Evolutionary conservation across 768 basidiomycete species (phyloP).

Genomic region (Calvatia gigantea): DNA sequence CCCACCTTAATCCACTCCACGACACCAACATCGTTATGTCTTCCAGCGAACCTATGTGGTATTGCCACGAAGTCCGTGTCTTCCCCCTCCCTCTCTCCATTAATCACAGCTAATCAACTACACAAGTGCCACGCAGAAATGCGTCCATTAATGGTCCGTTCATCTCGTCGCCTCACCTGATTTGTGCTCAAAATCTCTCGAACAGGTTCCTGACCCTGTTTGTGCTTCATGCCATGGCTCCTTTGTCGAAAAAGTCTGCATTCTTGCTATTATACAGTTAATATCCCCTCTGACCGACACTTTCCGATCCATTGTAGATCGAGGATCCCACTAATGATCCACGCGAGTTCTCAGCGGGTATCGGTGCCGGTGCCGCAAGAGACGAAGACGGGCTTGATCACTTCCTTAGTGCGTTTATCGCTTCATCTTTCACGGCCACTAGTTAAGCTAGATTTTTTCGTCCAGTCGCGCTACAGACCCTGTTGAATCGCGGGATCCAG

Average conservation of each 20-base stretch:
- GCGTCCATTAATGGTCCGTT: conserved; percentile 77
- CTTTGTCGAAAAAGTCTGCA: conserved; percentile 75
- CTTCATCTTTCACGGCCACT: conserved; percentile 2
- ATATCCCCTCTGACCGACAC: conserved; percentile 12
- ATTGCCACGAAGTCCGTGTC: conserved; percentile 61
- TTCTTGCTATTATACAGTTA: not conserved
- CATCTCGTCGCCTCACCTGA: not conserved
- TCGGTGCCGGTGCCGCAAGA: conserved; percentile 22
- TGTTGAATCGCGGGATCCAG: conserved; percentile 33
- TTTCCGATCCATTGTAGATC: conserved; percentile 42
- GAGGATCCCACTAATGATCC: conserved; percentile 77
- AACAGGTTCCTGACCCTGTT: conserved; percentile 73
- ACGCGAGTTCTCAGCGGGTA: conserved; percentile 48
- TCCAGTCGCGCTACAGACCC: conserved; percentile 31
- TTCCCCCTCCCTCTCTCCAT: not conserved
- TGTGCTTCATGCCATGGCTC: conserved; percentile 80
- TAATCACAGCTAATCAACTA: conserved; percentile 11
- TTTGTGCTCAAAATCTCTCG: conserved; percentile 1
- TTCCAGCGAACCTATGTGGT: conserved; percentile 73
- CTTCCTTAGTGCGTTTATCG: conserved; percentile 42
- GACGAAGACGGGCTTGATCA: conserved; percentile 34
- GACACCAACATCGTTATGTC: conserved; percentile 45
- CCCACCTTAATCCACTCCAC: conserved; percentile 4
- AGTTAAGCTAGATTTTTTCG: not conserved
- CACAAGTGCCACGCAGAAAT: conserved; percentile 83